A percentile compares a stretch with the other conserved stretches of the same genome.
These are phyloP conservation scores for Umbelopsis vinacea DNA, from an alignment of 192 early-diverging fungal genomes.

Conservation along the genomic window DNA sequence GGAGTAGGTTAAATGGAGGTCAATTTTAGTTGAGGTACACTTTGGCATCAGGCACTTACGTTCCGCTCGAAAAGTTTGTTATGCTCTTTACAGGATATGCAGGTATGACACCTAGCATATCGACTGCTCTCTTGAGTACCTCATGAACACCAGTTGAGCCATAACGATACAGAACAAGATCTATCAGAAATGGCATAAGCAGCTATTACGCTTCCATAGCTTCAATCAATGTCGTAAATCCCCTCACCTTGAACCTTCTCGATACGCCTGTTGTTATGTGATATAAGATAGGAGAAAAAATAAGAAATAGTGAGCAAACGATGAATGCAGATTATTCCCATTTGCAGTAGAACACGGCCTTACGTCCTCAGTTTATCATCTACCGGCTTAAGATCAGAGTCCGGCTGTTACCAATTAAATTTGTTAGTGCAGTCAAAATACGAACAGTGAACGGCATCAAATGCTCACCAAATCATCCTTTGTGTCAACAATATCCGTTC, in stretches of 20 bases:
- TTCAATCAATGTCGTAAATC: neutral
- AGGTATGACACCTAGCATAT: constrained; percentile 68
- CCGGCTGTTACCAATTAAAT: constrained; percentile 29
- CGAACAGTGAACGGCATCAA: neutral
- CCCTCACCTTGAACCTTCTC: constrained; percentile 55
- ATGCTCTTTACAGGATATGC: constrained; percentile 80
- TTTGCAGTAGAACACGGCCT: neutral
- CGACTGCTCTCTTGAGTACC: constrained; percentile 64
- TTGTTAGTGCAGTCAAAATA: neutral
- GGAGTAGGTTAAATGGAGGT: neutral
- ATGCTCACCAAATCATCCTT: constrained; percentile 46
- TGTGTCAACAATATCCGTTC: constrained; percentile 58
- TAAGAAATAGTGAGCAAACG: neutral
- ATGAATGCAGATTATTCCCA: neutral
- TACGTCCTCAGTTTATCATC: constrained; percentile 59
- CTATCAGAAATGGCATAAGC: constrained; percentile 22
- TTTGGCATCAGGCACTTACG: constrained; percentile 29
- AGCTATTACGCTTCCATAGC: constrained; percentile 21
- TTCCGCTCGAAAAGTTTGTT: constrained; percentile 61
- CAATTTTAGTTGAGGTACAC: neutral
- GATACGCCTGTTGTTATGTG: constrained; percentile 41
- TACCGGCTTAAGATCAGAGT: constrained; percentile 53
- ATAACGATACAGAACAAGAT: constrained; percentile 83
- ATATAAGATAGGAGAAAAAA: no score
- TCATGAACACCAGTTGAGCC: constrained; percentile 83